Base-by-base conservation (phyloP, 208 protist species). In the Trypanosoma theileri region DNA sequence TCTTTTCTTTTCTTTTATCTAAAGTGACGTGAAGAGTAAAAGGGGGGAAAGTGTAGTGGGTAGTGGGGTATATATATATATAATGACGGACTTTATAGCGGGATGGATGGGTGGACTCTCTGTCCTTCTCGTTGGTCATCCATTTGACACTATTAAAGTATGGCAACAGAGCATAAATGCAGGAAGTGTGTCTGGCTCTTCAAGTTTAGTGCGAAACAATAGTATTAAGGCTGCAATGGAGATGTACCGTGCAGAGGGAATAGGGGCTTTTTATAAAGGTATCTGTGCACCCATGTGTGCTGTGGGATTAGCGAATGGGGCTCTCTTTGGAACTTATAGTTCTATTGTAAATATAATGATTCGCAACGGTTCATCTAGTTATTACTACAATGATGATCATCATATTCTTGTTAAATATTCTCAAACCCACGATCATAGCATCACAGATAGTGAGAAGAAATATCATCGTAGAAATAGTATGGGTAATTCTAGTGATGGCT, bases 131-230 rank as follows among this genome's bases (percentile, higher is more conserved):
- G 57, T 71, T 48, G 63, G 60, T 4, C 68, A 74, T 24, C 73
- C 73, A 3, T 62, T 78, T 57, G 73, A 78, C 46, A 78, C 66
- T 13, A 56, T 78, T 12, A 78, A 78, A 50, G 73, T 78, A 14
- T 65, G 58, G 46, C 63, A 64, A 52, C 69, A 74, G 24, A 69
- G 69, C 53, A 14, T 8, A 28, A 45, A 7, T 19, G 4, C 58
- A 44, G 14, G 31, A 6, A 19, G 21, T 14, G 16, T 26, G 11
- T 2, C 44, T 26, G 10, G 24, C 12, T 1, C 17, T 52, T 50
- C 35, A 4, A 28, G 9, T 7, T 26, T 40, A 44, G 7, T 28
- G 4, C 24, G 28, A 13, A 19, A 4, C 13, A 66, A 7, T 46
- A 65, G 44, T 26, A 17, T 70, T 28, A 28, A 42, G n/a, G 56